These are phyloP conservation scores for Cladosporium sp. DNA, from an alignment of 2,329 filamentous ascomycete species.

Conservation along the genomic window DNA sequence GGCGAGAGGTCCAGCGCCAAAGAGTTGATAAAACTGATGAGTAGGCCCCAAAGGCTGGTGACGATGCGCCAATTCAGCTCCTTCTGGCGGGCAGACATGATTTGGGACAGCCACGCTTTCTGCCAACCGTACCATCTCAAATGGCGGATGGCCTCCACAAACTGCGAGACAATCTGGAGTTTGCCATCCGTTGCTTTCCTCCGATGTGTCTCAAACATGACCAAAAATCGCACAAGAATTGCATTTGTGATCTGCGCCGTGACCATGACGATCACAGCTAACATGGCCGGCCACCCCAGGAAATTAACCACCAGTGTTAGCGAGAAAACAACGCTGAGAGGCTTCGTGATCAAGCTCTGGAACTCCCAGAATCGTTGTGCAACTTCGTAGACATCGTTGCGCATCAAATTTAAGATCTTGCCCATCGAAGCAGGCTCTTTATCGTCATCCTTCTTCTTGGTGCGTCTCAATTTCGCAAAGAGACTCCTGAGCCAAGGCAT, in stretches of 20 bases:
- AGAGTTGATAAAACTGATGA: conserved; percentile 69
- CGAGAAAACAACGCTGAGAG: conserved; percentile 74
- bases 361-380: conserved; percentile 87
- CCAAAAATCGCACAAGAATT: conserved; percentile 64
- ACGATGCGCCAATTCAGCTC: conserved; percentile 68
- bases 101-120: conserved; percentile 68
- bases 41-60: conserved; percentile 62
- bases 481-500: conserved; percentile 8
- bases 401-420: conserved; percentile 86
- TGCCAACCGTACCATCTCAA: conserved; percentile 84
- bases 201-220: conserved; percentile 71
- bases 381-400: conserved; percentile 77
- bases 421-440: conserved; percentile 75
- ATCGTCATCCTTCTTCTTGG: conserved; percentile 34
- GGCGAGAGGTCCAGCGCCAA: conserved; percentile 75
- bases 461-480: conserved; percentile 25
- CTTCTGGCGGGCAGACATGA: conserved; percentile 67
- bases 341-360: conserved; percentile 71
- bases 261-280: conserved; percentile 62
- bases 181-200: conserved; percentile 74
- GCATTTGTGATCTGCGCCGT: conserved; percentile 71
- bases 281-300: conserved; percentile 76
- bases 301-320: conserved; percentile 74
- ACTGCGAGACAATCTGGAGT: conserved; percentile 79
- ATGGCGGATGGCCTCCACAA: conserved; percentile 82